These are phyloP conservation scores for Coniosporium tulheliwenetii DNA, from an alignment of 2,329 filamentous ascomycete species.

Conservation along the genomic window DNA sequence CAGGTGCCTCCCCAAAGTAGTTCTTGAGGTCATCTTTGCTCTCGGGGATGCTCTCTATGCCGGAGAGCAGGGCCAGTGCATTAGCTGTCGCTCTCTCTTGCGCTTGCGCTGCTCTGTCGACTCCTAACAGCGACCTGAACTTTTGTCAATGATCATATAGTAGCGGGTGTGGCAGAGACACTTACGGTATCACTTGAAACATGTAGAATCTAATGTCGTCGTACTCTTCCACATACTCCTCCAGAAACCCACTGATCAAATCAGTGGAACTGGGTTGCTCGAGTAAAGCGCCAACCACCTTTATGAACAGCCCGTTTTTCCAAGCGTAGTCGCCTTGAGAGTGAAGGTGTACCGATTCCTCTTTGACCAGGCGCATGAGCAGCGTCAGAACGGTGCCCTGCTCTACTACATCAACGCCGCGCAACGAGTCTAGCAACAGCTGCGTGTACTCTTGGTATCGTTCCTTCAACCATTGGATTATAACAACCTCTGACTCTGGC, in stretches of 20 bases:
- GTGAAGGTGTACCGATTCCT: conserved; percentile 32
- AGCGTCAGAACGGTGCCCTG: conserved; percentile 59
- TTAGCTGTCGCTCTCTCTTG: too few species aligned
- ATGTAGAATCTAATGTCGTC: conserved; percentile 79
- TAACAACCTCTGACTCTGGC: conserved; percentile 57
- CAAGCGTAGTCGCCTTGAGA: conserved; percentile 43
- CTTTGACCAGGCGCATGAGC: conserved; percentile 71
- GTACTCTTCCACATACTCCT: conserved; percentile 63
- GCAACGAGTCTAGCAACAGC: conserved; percentile 45
- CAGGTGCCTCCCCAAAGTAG: conserved; percentile 50
- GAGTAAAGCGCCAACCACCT: conserved; percentile 49
- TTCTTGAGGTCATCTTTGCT: conserved; percentile 50
- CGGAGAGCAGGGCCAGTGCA: conserved; percentile 43
- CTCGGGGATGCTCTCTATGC: conserved; percentile 55
- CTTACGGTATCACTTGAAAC: conserved; percentile 58
- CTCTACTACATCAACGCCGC: conserved; percentile 41
- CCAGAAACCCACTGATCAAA: conserved; percentile 55
- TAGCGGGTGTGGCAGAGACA: conserved; percentile 4
- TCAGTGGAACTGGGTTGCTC: conserved; percentile 39
- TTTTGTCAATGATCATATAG: too few species aligned
- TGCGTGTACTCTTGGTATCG: conserved; percentile 56
- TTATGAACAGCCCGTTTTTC: conserved; percentile 48
- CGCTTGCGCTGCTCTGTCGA: too few species aligned
- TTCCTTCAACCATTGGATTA: conserved; percentile 66
- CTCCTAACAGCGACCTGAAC: too few species aligned